Base-by-base conservation (phyloP, 2,329 filamentous ascomycete genomes). In the Aureobasidium mangrovei region DNA sequence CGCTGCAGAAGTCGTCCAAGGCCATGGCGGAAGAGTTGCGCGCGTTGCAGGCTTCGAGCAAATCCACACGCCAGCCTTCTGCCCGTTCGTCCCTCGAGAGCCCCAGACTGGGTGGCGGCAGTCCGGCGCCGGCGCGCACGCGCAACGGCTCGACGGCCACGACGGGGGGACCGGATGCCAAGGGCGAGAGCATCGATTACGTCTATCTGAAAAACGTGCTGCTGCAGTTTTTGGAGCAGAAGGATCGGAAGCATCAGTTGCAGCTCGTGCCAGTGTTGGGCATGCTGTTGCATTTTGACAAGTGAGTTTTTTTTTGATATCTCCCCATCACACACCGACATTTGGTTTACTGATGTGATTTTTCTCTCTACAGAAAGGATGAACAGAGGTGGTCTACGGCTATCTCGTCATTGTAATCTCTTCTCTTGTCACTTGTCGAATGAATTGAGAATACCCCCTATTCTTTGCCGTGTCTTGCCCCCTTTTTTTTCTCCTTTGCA, bases 301-400 rank as follows among this genome's bases (percentile, higher is more conserved):
- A 82, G 83, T 86, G 72, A 72, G 84, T 76, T 10, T 39, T 32
- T 26, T 28, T 29, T 2, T 5, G 10, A 3, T 12, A 4, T 33
- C 32, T 7, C 10, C 36, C 36, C n/a, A 7, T 18, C n/a, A 9
- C 5, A 9, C n/a, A 9, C 36, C 7, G 6, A 24, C 7, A 4
- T 42, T 9, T 12, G 5, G 28, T 33, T 33, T 18, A 39, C 53
- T 54, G 7, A 46, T 53, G 41, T 54, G 12, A 4, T 28, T 26
- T 6, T 8, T 4, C 40, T 46, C 59, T 51, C 65, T 70, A 57
- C 55, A 82, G 79, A 62, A 81, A 79, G 62, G 90, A 95, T 61
- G 86, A 93, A 71, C 84, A 93, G 70, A 91, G 88, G 70, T 95
- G 89, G 88, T 81, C 85, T 70, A 80, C 83, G 18, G 89, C 86